A percentile compares a stretch with the other conserved stretches of the same genome.
These are phyloP conservation scores for Colletotrichum lupini DNA, from an alignment of 2,329 filamentous ascomycete species.

Conservation along the genomic window DNA sequence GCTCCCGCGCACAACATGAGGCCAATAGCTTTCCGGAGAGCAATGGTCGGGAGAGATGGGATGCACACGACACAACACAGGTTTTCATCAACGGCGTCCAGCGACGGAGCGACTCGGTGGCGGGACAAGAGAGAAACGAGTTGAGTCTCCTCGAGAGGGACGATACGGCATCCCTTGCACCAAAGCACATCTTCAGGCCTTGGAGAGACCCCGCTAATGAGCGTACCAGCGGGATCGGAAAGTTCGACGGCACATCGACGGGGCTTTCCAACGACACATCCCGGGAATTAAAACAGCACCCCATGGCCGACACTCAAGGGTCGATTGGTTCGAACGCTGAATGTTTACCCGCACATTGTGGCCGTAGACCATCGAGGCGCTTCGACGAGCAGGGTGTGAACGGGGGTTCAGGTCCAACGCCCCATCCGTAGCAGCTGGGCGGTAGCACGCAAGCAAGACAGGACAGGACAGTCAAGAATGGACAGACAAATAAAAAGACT, in stretches of 20 bases:
- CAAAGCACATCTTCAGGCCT: neutral
- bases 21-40: constrained; percentile 32
- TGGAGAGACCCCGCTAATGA: neutral
- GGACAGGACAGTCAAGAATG: neutral
- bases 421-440: neutral
- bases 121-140: constrained; percentile 41
- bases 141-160: constrained; percentile 39
- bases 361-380: neutral
- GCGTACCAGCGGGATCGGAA: neutral
- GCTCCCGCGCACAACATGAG: constrained; percentile 19
- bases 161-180: constrained; percentile 28
- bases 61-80: neutral
- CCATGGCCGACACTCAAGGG: neutral
- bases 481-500: constrained; percentile 34
- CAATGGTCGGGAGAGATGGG: neutral
- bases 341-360: neutral
- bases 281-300: neutral
- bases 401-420: neutral
- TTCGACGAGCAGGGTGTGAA: neutral
- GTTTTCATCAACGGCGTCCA: constrained; percentile 41
- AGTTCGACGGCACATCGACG: constrained; percentile 25
- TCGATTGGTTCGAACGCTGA: neutral
- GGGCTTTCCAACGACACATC: constrained; percentile 23
- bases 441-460: neutral
- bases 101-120: constrained; percentile 41